Evolutionary conservation across 2,329 filamentous ascomycete genomes (phyloP), one percentile per base, ranked within the genome.

Genomic region (Fusarium abutilonis): DNA sequence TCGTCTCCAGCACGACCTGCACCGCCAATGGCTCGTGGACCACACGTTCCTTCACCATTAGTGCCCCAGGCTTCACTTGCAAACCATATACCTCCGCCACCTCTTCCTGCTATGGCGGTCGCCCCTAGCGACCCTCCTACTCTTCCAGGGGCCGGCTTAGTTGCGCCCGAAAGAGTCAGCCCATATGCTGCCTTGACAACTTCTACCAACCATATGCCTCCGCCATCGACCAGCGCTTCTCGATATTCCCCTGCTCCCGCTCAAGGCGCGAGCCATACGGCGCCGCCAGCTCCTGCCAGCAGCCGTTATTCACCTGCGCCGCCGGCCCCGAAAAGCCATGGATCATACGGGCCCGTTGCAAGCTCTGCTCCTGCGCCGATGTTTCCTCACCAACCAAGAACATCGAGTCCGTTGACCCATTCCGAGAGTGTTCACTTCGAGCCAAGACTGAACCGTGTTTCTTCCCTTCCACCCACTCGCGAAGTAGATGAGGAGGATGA

Each of bases 361-460:
- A 64, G 72, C 23, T 68, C 76, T 7, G 75, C 73, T 1, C 74
- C 80, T 9, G 78, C 82, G 23, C 76, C 83, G 13, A 73, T 80
- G 34, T 75, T 88, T 36, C 77, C 85, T 42, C 85, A 89, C 68
- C 81, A 86, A 60, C 86, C 87, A 9, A 79, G 87, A 61, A 89
- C 87, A 2, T 89, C 86, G 2, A 89, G 87, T 63, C 87, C 87
- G 1, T 73, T 89, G 56, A 86, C 86, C 6, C 85, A 89, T 65
- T 88, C 87, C 56, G 86, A 89, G 70, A 83, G 78, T 64, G 83
- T 82, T 32, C 82, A 82, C 2, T 82, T 85, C 62, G 86, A 88
- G 64, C 78, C 82, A 11, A 79, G 81, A 41, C 70, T 85, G 8
- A 84, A 80, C 39, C 78, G 85, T 9, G 78, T 86, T 17, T 77